Base-by-base conservation (phyloP, 768 basidiomycete genomes). In the Leccinum obscurum region DNA sequence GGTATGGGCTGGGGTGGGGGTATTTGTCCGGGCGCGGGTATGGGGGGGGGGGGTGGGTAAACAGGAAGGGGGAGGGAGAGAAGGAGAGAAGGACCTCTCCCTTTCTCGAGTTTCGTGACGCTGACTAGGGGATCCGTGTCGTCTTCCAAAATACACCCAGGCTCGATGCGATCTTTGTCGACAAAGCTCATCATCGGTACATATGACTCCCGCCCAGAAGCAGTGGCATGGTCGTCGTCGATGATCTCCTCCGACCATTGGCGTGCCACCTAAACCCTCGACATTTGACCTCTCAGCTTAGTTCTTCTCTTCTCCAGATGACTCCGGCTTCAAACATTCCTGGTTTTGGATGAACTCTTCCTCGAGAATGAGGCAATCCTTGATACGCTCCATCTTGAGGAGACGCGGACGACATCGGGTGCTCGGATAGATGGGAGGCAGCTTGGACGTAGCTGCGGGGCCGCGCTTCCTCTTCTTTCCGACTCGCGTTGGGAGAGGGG, bases 191-290 rank as follows among this genome's bases (percentile, higher is more conserved):
- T 93, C 72, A 98, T 97, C 24, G 93, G 89, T 63, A 98, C 95
- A 75, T 98, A 98, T 74, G 88, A 94, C 72, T 98, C 97, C 26
- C 95, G 94, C 2, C 96, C 95, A 44, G 91, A 92, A 22, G 93
- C 86, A 9, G 93, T 92, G 74, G 97, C 97, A 76, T 99, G 93
- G 83, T 95, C 94, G 77, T 96, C 93, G 81, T 95, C 93, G 67
- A 96, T 93, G 64, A 95, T 93, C 77, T 99, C 97, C 77, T 98
- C 97, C 75, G 98, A 81, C 90, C 94, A 99, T 96, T 8, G 96
- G 97, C 52, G 87, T 90, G 7, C 97, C 97, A 35, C 96, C 87
- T 35, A 99, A 75, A 75, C 94, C 93, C 75, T 99, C 95, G 52
- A 99, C 93, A 68, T 86, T 90, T 9, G 90, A 90, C 69, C 92